A percentile compares a stretch with the other conserved stretches of the same genome.
Evolutionary conservation across 495 filamentous ascomycete genomes (phyloP).

Genomic region (Lasiosphaeriaceae sp.): DNA sequence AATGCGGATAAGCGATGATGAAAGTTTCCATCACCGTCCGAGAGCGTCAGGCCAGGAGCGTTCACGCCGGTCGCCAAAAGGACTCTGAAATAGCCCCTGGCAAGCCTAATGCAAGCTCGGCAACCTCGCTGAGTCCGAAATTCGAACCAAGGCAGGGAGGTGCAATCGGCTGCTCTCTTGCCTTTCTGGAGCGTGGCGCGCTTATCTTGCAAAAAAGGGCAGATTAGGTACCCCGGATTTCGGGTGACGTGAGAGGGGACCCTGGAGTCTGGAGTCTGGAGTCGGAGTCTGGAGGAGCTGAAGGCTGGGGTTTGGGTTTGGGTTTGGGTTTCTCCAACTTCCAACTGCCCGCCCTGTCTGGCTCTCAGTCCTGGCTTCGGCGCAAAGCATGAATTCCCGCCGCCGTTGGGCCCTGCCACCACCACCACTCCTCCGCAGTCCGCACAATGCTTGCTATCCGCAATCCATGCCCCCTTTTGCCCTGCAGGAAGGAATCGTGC

Average conservation of each 20-base stretch:
- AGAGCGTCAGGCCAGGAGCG: slow-evolving; percentile 1
- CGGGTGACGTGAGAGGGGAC: slow-evolving; percentile 10
- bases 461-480: not conserved
- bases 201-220: not conserved
- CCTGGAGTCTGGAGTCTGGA: slow-evolving; percentile 2
- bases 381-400: not conserved
- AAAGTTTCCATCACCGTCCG: slow-evolving; percentile 3
- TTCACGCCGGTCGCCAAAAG: not conserved
- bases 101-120: slow-evolving; percentile 1
- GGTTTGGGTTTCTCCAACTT: not conserved
- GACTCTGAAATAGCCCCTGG: slow-evolving; percentile 3
- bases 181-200: slow-evolving; percentile 2
- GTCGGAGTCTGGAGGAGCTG: no score
- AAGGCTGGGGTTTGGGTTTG: no score
- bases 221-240: slow-evolving; percentile 19
- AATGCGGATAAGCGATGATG: slow-evolving; percentile 1
- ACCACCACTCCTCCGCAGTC: no score
- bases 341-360: not conserved
- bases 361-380: not conserved
- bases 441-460: slow-evolving; percentile 4
- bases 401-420: slow-evolving; percentile 10
- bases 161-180: not conserved
- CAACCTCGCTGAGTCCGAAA: not conserved
- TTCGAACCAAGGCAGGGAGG: not conserved
- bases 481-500: not conserved